Conservation (phyloP, 495 filamentous ascomycete species). For the Neurospora sp. region DNA sequence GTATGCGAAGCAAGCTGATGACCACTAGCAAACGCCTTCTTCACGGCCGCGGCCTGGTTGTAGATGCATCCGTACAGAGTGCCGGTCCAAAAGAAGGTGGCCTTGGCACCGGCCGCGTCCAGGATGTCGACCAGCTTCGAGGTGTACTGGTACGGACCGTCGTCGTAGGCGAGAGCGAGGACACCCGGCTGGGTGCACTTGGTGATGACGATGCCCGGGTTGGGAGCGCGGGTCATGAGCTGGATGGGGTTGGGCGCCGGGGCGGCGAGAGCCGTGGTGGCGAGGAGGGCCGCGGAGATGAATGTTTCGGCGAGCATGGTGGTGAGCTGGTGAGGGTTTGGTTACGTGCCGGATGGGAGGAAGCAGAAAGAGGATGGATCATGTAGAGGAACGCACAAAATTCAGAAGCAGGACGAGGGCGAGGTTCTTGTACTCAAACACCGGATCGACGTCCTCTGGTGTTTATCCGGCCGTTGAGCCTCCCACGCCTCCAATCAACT, state of each 20-base stretch:
- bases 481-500: neutral
- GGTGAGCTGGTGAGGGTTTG: neutral
- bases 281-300: constrained; percentile 20
- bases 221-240: constrained; percentile 27
- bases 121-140: constrained; percentile 55
- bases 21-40: constrained; percentile 37
- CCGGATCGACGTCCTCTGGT: neutral
- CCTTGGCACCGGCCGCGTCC: constrained; percentile 48
- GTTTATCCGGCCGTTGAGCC: neutral
- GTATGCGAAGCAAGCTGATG: constrained; percentile 44
- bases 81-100: constrained; percentile 47
- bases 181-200: constrained; percentile 32
- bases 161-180: constrained; percentile 55
- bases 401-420: neutral
- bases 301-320: constrained; percentile 22
- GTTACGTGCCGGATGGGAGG: neutral
- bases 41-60: constrained; percentile 35
- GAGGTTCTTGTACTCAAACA: neutral
- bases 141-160: constrained; percentile 64
- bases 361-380: neutral
- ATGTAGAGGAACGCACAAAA: no score
- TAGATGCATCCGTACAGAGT: constrained; percentile 50
- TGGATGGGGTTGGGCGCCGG: constrained; percentile 26
- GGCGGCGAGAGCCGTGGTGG: constrained; percentile 16
- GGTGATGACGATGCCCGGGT: constrained; percentile 29